Percentiles rank a stretch among this genome's conserved stretches.
Evolutionary conservation across 2,329 filamentous ascomycete genomes (phyloP).

Genomic region (Colletotrichum incanum): DNA sequence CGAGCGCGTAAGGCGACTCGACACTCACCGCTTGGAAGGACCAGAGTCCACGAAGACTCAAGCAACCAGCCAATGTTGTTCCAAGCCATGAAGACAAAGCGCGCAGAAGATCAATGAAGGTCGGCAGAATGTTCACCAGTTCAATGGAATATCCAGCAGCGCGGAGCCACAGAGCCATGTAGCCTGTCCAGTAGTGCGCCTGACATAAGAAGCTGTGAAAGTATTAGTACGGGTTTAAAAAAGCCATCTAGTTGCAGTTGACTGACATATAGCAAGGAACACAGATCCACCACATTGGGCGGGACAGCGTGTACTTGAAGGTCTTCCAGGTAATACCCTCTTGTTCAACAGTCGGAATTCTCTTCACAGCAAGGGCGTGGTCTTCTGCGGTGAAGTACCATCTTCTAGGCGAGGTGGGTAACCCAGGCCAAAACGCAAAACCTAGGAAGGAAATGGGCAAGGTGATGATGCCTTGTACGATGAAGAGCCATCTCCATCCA

Average conservation of each 20-base stretch:
- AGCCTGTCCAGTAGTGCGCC: slow-evolving; percentile 46
- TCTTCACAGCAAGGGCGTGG: slow-evolving; percentile 46
- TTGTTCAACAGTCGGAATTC: slow-evolving; percentile 47
- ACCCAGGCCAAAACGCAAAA: slow-evolving; percentile 54
- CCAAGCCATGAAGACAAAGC: slow-evolving; percentile 50
- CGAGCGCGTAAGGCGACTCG: fast-evolving
- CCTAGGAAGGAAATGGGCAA: slow-evolving; percentile 45
- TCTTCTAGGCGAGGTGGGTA: slow-evolving; percentile 49
- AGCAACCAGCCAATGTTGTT: slow-evolving; percentile 48
- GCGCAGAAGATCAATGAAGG: slow-evolving; percentile 48
- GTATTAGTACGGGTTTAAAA: background rate
- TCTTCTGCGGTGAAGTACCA: slow-evolving; percentile 50
- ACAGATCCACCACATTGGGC: slow-evolving; percentile 47
- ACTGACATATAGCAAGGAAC: slow-evolving; percentile 45
- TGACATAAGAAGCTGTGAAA: slow-evolving; percentile 44
- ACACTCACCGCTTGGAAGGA: slow-evolving; percentile 46
- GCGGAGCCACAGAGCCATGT: slow-evolving; percentile 45
- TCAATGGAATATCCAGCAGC: slow-evolving; percentile 39
- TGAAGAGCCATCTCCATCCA: slow-evolving; percentile 59
- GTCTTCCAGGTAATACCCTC: slow-evolving; percentile 47
- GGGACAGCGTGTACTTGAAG: slow-evolving; percentile 45
- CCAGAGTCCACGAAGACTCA: slow-evolving; percentile 50
- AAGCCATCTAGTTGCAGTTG: fast-evolving
- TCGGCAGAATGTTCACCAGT: slow-evolving; percentile 43
- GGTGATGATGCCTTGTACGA: slow-evolving; percentile 54